Percentiles rank a stretch among this genome's conserved stretches.
Conservation (phyloP, 805 yeast species). For the Isabelozyma pseudorhagii region DNA sequence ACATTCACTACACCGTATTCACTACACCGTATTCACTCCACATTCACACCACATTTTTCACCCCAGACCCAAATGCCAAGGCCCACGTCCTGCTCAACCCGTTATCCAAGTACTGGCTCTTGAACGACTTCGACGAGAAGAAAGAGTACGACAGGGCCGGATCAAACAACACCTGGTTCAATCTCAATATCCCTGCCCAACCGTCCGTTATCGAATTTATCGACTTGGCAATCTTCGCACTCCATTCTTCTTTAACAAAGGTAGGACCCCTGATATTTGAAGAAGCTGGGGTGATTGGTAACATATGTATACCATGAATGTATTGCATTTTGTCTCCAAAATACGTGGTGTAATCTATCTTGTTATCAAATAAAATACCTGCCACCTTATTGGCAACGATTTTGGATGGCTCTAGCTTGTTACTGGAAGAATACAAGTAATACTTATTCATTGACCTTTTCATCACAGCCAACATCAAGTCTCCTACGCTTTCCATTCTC, state of each 20-base stretch:
- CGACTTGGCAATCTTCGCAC: slow-evolving; percentile 22
- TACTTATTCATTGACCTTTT: slow-evolving; percentile 52
- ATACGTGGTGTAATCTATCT: slow-evolving; percentile 65
- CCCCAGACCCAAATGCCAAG: slow-evolving; percentile 3
- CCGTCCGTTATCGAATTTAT: slow-evolving; percentile 44
- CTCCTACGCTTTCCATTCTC: slow-evolving; percentile 51
- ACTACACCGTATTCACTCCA: too few relatives aligned
- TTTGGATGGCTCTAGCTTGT: slow-evolving; percentile 43
- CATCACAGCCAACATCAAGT: slow-evolving; percentile 55
- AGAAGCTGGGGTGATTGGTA: slow-evolving; percentile 64
- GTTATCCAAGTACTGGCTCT: slow-evolving; percentile 1
- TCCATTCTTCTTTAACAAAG: slow-evolving; percentile 47
- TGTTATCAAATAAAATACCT: slow-evolving; percentile 67
- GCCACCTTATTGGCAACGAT: slow-evolving; percentile 55
- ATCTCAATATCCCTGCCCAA: slow-evolving; percentile 53
- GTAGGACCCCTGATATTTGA: slow-evolving; percentile 49
- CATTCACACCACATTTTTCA: background rate
- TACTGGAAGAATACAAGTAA: slow-evolving; percentile 44
- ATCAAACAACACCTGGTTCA: slow-evolving; percentile 5
- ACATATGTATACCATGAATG: slow-evolving; percentile 74
- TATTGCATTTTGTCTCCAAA: slow-evolving; percentile 59
- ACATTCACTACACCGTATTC: too few relatives aligned
- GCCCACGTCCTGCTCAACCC: slow-evolving; percentile 5
- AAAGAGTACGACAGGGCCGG: slow-evolving; percentile 2
- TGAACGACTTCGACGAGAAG: background rate